phyloP scores from a whole-genome alignment of 495 filamentous ascomycete species.

The Aspergillus cavernicola region DNA sequence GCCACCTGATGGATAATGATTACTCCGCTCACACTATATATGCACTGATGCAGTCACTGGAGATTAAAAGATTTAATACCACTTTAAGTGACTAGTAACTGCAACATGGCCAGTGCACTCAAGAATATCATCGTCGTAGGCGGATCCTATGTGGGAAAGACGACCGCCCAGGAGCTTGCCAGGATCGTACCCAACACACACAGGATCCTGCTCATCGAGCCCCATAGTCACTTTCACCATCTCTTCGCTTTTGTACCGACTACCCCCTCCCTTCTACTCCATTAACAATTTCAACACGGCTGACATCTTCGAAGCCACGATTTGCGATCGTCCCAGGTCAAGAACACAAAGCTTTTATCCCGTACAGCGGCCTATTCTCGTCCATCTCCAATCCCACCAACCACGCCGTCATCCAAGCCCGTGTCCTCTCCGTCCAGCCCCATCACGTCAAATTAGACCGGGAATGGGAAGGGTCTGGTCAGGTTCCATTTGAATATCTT shows the following conservation, averaged over 20 bases:
- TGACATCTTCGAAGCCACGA: slow-evolving; percentile 37
- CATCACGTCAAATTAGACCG: slow-evolving; percentile 42
- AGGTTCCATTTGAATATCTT: slow-evolving; percentile 46
- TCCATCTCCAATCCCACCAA: slow-evolving; percentile 25
- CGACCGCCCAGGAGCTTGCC: slow-evolving; percentile 38
- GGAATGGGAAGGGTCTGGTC: slow-evolving; percentile 39
- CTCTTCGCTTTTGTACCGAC: slow-evolving; percentile 49
- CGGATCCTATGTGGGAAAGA: slow-evolving; percentile 41
- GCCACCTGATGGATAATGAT: slow-evolving; percentile 11
- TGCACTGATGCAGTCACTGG: background rate
- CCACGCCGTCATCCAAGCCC: slow-evolving; percentile 40
- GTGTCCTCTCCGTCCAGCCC: slow-evolving; percentile 38
- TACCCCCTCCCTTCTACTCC: background rate
- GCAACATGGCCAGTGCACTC: slow-evolving; percentile 20
- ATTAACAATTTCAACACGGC: background rate
- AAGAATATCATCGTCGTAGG: slow-evolving; percentile 42
- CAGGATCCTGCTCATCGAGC: slow-evolving; percentile 47
- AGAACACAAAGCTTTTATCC: slow-evolving; percentile 56
- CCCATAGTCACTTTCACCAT: slow-evolving; percentile 53
- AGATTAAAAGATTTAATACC: background rate
- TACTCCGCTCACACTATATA: slow-evolving; percentile 7
- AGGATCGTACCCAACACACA: slow-evolving; percentile 35
- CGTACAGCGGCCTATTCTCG: slow-evolving; percentile 41
- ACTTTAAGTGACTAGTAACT: background rate
- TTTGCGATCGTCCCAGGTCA: slow-evolving; percentile 46